These are phyloP conservation scores for Murraya paniculata DNA, from an alignment of 345 rosid species.

Conservation along the genomic window DNA sequence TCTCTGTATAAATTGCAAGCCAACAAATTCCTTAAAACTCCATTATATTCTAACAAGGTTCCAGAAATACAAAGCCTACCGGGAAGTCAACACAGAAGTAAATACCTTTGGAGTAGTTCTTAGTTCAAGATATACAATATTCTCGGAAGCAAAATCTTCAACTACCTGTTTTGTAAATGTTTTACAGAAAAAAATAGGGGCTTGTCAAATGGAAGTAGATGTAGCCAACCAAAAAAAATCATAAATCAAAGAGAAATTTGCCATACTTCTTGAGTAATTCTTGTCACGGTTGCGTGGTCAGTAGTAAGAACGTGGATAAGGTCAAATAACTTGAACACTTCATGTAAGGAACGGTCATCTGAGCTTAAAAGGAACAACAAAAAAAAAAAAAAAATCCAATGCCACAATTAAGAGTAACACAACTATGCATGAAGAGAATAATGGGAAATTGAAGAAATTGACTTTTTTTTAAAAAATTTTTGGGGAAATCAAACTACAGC, in stretches of 20 bases:
- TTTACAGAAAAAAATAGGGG: not conserved
- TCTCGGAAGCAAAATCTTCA: slow-evolving; percentile 91
- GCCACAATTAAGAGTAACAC: not conserved
- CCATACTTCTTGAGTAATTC: slow-evolving; percentile 81
- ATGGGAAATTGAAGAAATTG: not conserved
- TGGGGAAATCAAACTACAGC: not conserved
- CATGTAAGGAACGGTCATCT: slow-evolving; percentile 70
- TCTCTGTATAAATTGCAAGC: slow-evolving; percentile 43
- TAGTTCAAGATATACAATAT: slow-evolving; percentile 82
- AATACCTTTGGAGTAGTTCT: slow-evolving; percentile 96
- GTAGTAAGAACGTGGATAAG: slow-evolving; percentile 80
- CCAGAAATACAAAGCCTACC: not conserved
- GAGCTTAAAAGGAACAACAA: slow-evolving; percentile 4
- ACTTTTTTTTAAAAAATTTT: not conserved
- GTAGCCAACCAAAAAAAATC: not conserved
- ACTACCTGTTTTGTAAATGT: slow-evolving; percentile 50
- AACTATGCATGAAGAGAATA: not conserved
- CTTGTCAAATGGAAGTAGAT: not conserved
- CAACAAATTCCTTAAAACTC: slow-evolving; percentile 8
- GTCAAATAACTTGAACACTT: slow-evolving; percentile 90
- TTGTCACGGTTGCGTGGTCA: slow-evolving; percentile 71
- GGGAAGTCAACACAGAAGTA: not conserved
- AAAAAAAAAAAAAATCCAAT: not conserved
- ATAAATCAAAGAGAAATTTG: not conserved
- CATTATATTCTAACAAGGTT: not conserved